These are phyloP conservation scores for Apiospora rasikravindrae DNA, from an alignment of 2,329 filamentous ascomycete species.

Conservation along the genomic window DNA sequence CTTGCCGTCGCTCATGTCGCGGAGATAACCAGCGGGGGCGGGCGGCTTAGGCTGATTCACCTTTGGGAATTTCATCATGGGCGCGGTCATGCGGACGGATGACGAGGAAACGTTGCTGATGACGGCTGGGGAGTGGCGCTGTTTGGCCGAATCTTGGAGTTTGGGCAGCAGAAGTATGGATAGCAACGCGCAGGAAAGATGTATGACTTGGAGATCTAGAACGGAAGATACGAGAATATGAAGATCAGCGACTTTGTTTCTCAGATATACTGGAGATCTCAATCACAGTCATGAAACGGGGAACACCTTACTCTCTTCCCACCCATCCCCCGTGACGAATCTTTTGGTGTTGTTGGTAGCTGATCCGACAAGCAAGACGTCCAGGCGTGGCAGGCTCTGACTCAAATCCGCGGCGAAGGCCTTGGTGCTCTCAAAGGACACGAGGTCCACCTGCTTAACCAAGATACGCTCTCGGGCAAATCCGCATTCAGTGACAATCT, in stretches of 20 bases:
- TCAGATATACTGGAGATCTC: not conserved
- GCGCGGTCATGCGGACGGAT: not conserved
- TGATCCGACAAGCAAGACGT: not conserved
- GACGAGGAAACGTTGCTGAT: not conserved
- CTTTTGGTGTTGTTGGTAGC: slow-evolving; percentile 5
- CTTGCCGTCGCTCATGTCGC: not conserved
- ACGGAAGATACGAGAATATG: not conserved
- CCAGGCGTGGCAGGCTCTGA: not conserved
- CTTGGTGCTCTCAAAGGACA: not conserved
- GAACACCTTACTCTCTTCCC: not conserved
- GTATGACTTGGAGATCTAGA: not conserved
- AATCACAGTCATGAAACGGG: not conserved
- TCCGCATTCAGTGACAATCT: not conserved
- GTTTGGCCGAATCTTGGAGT: not conserved
- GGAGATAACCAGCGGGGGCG: not conserved
- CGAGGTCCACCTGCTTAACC: not conserved
- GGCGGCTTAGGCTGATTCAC: too few species aligned
- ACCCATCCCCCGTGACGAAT: not conserved
- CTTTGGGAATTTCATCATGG: not conserved
- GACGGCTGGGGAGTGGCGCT: not conserved
- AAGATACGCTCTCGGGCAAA: not conserved
- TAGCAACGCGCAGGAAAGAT: not conserved
- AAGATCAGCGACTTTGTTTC: not conserved
- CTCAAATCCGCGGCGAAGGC: not conserved
- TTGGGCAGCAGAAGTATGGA: not conserved